These are phyloP conservation scores for Lichina pygmaea DNA, from an alignment of 495 filamentous ascomycete genomes.

Conservation along the genomic window DNA sequence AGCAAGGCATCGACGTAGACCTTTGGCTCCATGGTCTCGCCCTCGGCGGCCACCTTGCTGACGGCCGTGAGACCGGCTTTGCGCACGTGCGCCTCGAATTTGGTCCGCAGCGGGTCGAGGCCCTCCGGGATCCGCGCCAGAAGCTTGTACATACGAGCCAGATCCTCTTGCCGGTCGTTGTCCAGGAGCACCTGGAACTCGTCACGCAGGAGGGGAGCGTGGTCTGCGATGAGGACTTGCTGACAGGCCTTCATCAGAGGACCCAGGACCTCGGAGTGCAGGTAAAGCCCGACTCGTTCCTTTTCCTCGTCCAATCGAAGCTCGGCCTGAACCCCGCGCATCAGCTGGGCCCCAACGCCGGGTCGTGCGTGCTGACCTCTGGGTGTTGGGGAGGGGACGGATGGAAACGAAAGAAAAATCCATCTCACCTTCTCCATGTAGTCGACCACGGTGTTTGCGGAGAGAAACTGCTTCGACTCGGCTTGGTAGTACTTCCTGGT, in stretches of 20 bases:
- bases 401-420: background rate
- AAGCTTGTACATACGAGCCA: slow-evolving; percentile 87
- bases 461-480: slow-evolving; percentile 80
- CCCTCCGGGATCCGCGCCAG: slow-evolving; percentile 79
- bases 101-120: slow-evolving; percentile 61
- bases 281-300: slow-evolving; percentile 72
- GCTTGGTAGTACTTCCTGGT: slow-evolving; percentile 69
- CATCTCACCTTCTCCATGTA: slow-evolving; percentile 75
- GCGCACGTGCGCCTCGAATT: slow-evolving; percentile 80
- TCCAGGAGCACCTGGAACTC: slow-evolving; percentile 93
- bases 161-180: slow-evolving; percentile 80
- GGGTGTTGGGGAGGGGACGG: background rate
- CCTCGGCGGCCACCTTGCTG: slow-evolving; percentile 70
- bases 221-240: slow-evolving; percentile 65
- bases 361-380: too few relatives aligned
- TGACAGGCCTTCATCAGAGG: slow-evolving; percentile 71
- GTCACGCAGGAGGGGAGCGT: slow-evolving; percentile 60
- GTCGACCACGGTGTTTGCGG: slow-evolving; percentile 92
- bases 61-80: slow-evolving; percentile 70
- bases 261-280: slow-evolving; percentile 66
- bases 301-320: slow-evolving; percentile 79
- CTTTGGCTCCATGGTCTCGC: slow-evolving; percentile 82
- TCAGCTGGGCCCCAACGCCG: too few relatives aligned
- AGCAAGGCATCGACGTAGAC: slow-evolving; percentile 86
- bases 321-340: slow-evolving; percentile 29